Base-by-base conservation (phyloP, 768 basidiomycete genomes). In the Daedaleopsis sinensis region DNA sequence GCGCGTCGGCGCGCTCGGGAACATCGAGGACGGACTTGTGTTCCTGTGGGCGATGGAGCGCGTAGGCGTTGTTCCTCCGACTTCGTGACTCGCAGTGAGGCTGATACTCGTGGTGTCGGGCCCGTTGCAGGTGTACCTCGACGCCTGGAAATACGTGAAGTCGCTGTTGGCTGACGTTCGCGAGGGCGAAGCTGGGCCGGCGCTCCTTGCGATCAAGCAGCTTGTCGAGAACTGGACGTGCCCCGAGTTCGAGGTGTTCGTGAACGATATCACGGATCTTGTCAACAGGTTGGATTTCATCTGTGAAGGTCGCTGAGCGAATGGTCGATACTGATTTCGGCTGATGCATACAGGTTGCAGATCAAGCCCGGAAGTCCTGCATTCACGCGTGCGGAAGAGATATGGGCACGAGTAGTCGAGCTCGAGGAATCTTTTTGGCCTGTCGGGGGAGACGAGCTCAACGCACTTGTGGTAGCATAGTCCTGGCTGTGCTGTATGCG, bases 41-140 rank as follows among this genome's bases (percentile, higher is more conserved):
- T 86, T 92, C 62, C 73, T 93, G 15, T 91, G 89, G 89, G 87
- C 87, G 0, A 91, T 91, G 89, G 90, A 91, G 70, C 80, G 83
- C 76, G 90, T 89, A 46, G 21, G 73, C 32, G 55, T 21, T 56
- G 15, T 6, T 38, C 9, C 18, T 19, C 5, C 21, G 24, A 1
- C 32, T 58, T 27, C 49, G 18, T 21, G n/a, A 11, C 13, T 11
- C 23, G 39, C 5, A 1, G 16, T 24, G 18, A 44, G 16, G 48
- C 19, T 19, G 43, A 23, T 15, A 3, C 3, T n/a, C n/a, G n/a
- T n/a, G n/a, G n/a, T n/a, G n/a, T n/a, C n/a, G n/a, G n/a, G n/a
- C n/a, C n/a, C n/a, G n/a, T n/a, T 13, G 6, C 50, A 91, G 90
- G 78, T 88, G 24, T 91, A 91, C 68, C 76, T 90, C 27, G 84